phyloP scores from a whole-genome alignment of 129 eudicot species.

The Gnaphalium uliginosum region DNA sequence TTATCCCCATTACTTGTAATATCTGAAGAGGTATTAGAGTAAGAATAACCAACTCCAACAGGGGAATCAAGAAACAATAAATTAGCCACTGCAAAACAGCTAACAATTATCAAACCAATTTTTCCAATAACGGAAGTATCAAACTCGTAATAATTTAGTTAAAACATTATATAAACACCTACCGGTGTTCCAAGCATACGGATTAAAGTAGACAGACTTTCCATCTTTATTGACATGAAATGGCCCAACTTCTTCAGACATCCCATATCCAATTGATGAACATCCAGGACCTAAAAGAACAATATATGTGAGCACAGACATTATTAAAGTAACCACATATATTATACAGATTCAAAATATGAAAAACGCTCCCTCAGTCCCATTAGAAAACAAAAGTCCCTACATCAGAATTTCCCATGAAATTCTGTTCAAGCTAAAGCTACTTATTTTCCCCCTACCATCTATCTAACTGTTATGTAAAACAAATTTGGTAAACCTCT shows the following conservation, averaged over 20 bases:
- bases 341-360: neutral
- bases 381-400: too few relatives aligned
- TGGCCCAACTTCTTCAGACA: conserved; percentile 95
- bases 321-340: neutral
- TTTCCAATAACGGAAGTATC: neutral
- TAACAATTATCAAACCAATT: conserved; percentile 6
- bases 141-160: neutral
- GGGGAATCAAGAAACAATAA: conserved; percentile 85
- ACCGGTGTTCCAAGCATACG: conserved; percentile 91
- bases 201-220: conserved; percentile 77
- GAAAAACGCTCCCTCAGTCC: too few relatives aligned
- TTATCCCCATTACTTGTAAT: conserved; percentile 69
- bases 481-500: too few relatives aligned
- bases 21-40: conserved; percentile 85
- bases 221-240: conserved; percentile 88
- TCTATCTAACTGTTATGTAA: too few relatives aligned
- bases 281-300: conserved; percentile 85
- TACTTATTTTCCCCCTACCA: too few relatives aligned
- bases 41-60: conserved; percentile 97
- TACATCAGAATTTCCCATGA: too few relatives aligned
- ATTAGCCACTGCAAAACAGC: conserved; percentile 72
- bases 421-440: too few relatives aligned
- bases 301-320: neutral
- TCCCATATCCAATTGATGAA: conserved; percentile 84
- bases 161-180: neutral